Conservation (phyloP, 179 eudicot genomes). For the Spinacia oleracea region DNA sequence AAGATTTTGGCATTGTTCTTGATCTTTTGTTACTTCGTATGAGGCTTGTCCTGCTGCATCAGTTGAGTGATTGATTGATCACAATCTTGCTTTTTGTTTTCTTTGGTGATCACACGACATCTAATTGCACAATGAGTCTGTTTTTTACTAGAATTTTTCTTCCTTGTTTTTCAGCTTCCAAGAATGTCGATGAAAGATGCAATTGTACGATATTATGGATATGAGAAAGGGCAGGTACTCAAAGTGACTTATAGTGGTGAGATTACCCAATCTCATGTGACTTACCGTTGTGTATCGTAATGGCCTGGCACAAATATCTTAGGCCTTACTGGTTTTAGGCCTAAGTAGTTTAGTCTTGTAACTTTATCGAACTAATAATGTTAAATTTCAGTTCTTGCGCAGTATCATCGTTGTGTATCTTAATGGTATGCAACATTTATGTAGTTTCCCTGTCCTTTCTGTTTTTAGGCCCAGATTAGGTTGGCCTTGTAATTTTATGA, state of each 20-base stretch:
- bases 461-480: background rate
- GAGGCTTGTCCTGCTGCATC: background rate
- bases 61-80: background rate
- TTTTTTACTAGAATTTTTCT: background rate
- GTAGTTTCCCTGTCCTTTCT: background rate
- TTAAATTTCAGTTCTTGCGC: constrained; percentile 8
- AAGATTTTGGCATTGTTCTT: background rate
- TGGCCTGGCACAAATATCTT: background rate
- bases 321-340: background rate
- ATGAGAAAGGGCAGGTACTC: constrained; percentile 75
- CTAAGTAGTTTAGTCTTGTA: background rate
- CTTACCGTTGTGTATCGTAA: constrained; percentile 76
- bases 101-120: background rate
- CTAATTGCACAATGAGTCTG: background rate
- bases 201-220: constrained; percentile 68
- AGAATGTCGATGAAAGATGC: constrained; percentile 69
- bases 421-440: constrained; percentile 20
- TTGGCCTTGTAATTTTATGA: background rate
- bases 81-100: background rate
- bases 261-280: constrained; percentile 57
- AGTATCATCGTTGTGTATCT: constrained; percentile 67
- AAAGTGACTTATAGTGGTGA: constrained; percentile 67
- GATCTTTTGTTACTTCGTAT: background rate
- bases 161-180: constrained; percentile 57
- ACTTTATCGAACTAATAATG: background rate